Percentiles rank a stretch among this genome's conserved stretches.
Evolutionary conservation across 2,329 filamentous ascomycete species (phyloP).

Genomic region (Coniochaeta ligniaria): DNA sequence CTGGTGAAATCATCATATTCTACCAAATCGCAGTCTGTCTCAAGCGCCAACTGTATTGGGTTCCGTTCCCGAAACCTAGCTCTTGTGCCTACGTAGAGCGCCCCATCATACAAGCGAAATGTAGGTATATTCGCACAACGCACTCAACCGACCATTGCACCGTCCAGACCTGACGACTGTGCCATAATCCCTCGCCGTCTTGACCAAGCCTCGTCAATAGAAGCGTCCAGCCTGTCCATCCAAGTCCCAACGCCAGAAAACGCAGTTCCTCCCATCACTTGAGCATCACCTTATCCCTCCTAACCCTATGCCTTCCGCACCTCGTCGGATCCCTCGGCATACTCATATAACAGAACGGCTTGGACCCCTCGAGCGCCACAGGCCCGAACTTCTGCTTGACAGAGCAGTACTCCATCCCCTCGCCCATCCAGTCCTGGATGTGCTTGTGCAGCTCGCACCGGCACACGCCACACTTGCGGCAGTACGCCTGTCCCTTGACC

Average conservation of each 20-base stretch:
- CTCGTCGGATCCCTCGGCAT: slow-evolving; percentile 51
- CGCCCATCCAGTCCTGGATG: slow-evolving; percentile 52
- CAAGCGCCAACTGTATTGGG: no score
- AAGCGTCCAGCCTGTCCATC: slow-evolving; percentile 1
- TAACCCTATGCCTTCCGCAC: slow-evolving; percentile 47
- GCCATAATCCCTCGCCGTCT: neutral
- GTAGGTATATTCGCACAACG: neutral
- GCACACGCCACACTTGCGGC: slow-evolving; percentile 53
- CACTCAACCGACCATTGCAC: neutral
- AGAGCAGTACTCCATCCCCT: slow-evolving; percentile 50
- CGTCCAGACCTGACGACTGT: neutral
- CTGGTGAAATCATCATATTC: no score
- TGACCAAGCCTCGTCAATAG: neutral
- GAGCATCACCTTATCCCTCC: slow-evolving; percentile 16
- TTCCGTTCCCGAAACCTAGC: no score
- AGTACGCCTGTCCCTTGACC: slow-evolving; percentile 52
- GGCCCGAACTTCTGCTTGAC: slow-evolving; percentile 51
- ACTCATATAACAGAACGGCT: slow-evolving; percentile 49
- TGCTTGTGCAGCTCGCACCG: slow-evolving; percentile 59
- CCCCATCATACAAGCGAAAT: neutral
- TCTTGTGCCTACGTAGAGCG: no score
- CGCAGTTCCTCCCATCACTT: slow-evolving; percentile 3
- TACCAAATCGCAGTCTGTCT: no score
- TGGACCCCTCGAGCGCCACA: slow-evolving; percentile 36
- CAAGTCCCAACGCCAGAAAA: slow-evolving; percentile 4